Evolutionary conservation across 257 asterid genomes (phyloP).

Genomic region (Linaria vulgaris): DNA sequence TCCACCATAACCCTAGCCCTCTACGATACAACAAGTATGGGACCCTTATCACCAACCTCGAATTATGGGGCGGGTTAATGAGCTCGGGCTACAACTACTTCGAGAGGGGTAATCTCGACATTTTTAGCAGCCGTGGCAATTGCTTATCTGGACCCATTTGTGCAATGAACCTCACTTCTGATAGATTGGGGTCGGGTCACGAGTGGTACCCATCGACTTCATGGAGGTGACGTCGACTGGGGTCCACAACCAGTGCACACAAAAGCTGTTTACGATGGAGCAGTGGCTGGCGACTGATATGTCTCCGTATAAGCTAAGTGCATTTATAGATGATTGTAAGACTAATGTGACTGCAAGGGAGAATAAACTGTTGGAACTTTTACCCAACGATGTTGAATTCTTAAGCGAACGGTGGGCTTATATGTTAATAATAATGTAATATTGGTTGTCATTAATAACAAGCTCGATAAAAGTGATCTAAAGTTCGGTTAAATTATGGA

Average conservation of each 20-base stretch:
- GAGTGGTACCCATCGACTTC: slow-evolving; percentile 76
- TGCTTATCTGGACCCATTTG: slow-evolving; percentile 63
- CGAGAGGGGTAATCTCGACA: slow-evolving; percentile 72
- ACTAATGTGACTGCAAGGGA: too few species aligned
- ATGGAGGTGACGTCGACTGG: slow-evolving; percentile 73
- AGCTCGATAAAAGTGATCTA: too few species aligned
- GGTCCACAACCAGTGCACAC: slow-evolving; percentile 44
- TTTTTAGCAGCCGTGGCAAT: slow-evolving; percentile 79
- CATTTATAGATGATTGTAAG: too few species aligned
- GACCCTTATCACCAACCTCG: slow-evolving; percentile 51
- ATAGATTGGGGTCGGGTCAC: slow-evolving; percentile 63
- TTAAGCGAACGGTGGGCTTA: too few species aligned
- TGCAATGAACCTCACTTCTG: slow-evolving; percentile 70
- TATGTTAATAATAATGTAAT: too few species aligned
- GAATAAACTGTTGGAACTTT: too few species aligned
- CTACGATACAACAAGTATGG: slow-evolving; percentile 47
- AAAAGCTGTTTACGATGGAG: slow-evolving; percentile 53
- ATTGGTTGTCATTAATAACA: too few species aligned
- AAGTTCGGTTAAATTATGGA: too few species aligned
- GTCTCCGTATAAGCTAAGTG: too few species aligned
- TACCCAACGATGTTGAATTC: too few species aligned
- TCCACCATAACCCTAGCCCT: slow-evolving; percentile 38
- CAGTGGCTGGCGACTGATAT: too few species aligned
- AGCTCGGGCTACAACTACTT: slow-evolving; percentile 60
- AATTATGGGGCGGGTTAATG: slow-evolving; percentile 76